Percentiles rank a stretch among this genome's conserved stretches.
These are phyloP conservation scores for Arthrobotrys iridis DNA, from an alignment of 2,329 filamentous ascomycete genomes.

Conservation along the genomic window DNA sequence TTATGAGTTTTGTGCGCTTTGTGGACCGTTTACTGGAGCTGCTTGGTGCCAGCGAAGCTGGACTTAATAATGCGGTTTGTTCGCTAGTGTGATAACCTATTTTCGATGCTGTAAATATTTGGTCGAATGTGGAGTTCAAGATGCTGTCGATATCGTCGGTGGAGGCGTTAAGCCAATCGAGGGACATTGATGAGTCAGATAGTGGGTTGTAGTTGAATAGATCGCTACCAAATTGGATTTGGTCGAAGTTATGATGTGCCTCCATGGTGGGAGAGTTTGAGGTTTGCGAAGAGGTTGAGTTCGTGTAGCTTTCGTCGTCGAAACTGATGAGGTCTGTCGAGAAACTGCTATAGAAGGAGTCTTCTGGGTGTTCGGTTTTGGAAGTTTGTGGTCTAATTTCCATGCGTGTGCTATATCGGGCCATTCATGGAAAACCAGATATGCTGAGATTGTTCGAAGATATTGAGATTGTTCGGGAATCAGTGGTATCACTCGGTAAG, in stretches of 20 bases:
- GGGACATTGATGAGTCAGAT: slow-evolving; percentile 23
- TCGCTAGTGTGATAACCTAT: slow-evolving; percentile 19
- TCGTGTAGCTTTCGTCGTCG: slow-evolving; percentile 1
- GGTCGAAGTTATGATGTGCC: slow-evolving; percentile 25
- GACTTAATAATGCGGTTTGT: slow-evolving; percentile 8
- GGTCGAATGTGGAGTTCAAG: slow-evolving; percentile 34
- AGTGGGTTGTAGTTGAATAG: slow-evolving; percentile 19
- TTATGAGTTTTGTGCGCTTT: slow-evolving; percentile 15
- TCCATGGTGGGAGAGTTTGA: slow-evolving; percentile 32
- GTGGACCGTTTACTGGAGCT: background rate
- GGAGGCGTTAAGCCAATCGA: slow-evolving; percentile 25
- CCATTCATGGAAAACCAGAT: slow-evolving; percentile 52
- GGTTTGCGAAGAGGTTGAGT: background rate
- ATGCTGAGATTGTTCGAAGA: background rate
- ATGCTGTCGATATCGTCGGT: slow-evolving; percentile 26
- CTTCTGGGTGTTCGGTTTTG: background rate
- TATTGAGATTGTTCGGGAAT: background rate
- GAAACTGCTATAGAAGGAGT: background rate
- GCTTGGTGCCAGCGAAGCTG: slow-evolving; percentile 19
- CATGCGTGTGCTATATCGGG: slow-evolving; percentile 37
- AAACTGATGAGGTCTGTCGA: slow-evolving; percentile 7
- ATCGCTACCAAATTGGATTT: slow-evolving; percentile 36
- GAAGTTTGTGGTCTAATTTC: background rate
- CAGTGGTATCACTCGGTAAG: background rate
- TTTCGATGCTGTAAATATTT: slow-evolving; percentile 32